phyloP scores from a whole-genome alignment of 1,139 yeast genomes.

The Yamadazyma sp. region DNA sequence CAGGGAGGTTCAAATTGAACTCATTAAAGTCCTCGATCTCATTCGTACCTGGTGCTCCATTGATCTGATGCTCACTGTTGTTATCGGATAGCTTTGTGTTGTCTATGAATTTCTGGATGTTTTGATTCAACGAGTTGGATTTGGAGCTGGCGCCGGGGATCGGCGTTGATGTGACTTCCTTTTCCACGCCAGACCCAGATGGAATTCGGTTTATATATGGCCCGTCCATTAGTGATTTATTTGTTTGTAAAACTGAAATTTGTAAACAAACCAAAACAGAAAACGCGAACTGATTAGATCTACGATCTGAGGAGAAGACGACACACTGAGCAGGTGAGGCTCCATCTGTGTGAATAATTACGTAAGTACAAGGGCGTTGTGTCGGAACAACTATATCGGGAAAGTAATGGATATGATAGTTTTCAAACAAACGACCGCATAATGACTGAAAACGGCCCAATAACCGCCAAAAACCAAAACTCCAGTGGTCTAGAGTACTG shows the following conservation, averaged over 20 bases:
- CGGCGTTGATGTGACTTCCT: neutral
- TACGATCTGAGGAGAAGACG: neutral
- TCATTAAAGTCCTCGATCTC: slow-evolving; percentile 10
- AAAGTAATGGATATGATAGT: no score
- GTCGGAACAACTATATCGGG: no score
- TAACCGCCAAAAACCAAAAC: no score
- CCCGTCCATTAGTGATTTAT: neutral
- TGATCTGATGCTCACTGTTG: slow-evolving; percentile 1
- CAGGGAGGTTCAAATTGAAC: slow-evolving; percentile 12
- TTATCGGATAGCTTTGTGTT: slow-evolving; percentile 14
- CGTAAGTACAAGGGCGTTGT: no score
- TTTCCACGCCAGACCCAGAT: neutral
- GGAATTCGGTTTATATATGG: neutral
- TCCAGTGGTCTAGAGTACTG: no score
- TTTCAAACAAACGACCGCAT: no score
- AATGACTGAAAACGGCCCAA: no score
- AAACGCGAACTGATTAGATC: neutral
- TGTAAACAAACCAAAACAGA: slow-evolving; percentile 1
- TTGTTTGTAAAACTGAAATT: neutral
- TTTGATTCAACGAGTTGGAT: slow-evolving; percentile 10
- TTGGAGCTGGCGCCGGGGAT: neutral
- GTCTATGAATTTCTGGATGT: slow-evolving; percentile 13
- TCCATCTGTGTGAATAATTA: no score
- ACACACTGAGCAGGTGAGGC: no score
- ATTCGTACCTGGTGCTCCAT: neutral